Conservation (phyloP, 2,329 filamentous ascomycete species). For the Clonostachys sp. region DNA sequence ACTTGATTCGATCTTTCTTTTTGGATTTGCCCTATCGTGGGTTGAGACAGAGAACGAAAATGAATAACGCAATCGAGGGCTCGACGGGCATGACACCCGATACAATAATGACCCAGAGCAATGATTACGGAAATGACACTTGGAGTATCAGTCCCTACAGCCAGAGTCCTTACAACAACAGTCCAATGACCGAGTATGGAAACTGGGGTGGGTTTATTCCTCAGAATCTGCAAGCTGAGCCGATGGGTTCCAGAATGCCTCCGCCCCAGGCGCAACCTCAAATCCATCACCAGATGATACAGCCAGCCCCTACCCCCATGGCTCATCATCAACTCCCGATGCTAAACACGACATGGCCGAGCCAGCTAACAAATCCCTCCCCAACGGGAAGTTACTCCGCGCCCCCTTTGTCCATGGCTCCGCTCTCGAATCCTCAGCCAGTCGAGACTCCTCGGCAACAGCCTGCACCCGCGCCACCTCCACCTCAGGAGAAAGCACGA, state of each 20-base stretch:
- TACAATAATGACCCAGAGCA: constrained; percentile 19
- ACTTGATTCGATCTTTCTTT: too few relatives aligned
- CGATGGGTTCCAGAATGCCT: constrained; percentile 49
- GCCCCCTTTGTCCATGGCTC: constrained; percentile 48
- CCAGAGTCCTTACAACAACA: constrained; percentile 47
- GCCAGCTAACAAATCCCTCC: constrained; percentile 71
- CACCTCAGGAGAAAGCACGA: constrained; percentile 58
- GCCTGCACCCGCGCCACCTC: constrained; percentile 4
- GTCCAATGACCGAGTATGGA: constrained; percentile 62
- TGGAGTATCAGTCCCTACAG: constrained; percentile 62
- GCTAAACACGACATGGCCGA: constrained; percentile 74
- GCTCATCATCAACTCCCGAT: constrained; percentile 54
- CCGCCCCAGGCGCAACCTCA: constrained; percentile 39
- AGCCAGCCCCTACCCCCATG: constrained; percentile 28
- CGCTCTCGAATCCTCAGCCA: constrained; percentile 3
- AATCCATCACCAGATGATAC: constrained; percentile 7
- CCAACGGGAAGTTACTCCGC: constrained; percentile 48
- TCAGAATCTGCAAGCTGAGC: constrained; percentile 42
- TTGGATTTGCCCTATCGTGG: too few relatives aligned
- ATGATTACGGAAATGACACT: constrained; percentile 32
- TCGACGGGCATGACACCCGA: constrained; percentile 22
- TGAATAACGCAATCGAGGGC: constrained; percentile 24
- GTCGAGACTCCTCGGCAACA: constrained; percentile 6
- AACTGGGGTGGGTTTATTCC: constrained; percentile 42
- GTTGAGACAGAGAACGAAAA: constrained; percentile 10